phyloP scores from a whole-genome alignment of 768 basidiomycete species.

The Leucocoprinus birnbaumii region DNA sequence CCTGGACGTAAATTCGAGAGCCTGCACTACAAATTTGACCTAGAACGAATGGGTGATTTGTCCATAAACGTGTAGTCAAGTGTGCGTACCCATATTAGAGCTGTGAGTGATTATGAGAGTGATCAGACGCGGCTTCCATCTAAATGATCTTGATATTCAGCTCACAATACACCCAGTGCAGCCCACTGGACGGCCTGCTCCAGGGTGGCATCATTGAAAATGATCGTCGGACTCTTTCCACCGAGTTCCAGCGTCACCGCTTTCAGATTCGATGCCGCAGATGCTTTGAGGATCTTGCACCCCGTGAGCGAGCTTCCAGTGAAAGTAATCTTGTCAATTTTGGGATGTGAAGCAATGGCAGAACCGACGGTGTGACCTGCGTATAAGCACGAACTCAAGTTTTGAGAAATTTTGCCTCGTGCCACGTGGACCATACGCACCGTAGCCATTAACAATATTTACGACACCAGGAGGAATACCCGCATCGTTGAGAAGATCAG shows the following conservation, averaged over 20 bases:
- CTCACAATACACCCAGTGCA: conserved; percentile 66
- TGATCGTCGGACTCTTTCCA: conserved; percentile 68
- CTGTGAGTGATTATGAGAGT: conserved; percentile 1
- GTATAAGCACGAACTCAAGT: background rate
- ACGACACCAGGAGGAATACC: conserved; percentile 77
- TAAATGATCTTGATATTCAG: too few species aligned
- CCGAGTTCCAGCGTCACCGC: conserved; percentile 81
- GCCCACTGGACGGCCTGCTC: conserved; percentile 76
- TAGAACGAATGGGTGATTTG: background rate
- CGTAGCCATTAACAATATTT: conserved; percentile 70
- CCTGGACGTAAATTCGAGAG: conserved; percentile 81
- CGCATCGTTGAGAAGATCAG: conserved; percentile 59
- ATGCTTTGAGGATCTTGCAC: conserved; percentile 74
- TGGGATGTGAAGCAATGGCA: conserved; percentile 62
- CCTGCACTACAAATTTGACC: conserved; percentile 80
- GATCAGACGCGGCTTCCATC: conserved; percentile 7
- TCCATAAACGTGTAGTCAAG: background rate
- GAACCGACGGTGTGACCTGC: conserved; percentile 52
- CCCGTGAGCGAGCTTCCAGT: conserved; percentile 80
- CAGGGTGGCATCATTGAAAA: conserved; percentile 73
- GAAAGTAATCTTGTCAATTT: conserved; percentile 73
- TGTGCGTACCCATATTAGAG: conserved; percentile 32
- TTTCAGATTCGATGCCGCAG: conserved; percentile 82
- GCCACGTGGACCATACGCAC: conserved; percentile 26
- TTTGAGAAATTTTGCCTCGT: too few species aligned